Evolutionary conservation across 176 grass and related monocot genomes (phyloP).

Genomic region (Triticum monococcum): DNA sequence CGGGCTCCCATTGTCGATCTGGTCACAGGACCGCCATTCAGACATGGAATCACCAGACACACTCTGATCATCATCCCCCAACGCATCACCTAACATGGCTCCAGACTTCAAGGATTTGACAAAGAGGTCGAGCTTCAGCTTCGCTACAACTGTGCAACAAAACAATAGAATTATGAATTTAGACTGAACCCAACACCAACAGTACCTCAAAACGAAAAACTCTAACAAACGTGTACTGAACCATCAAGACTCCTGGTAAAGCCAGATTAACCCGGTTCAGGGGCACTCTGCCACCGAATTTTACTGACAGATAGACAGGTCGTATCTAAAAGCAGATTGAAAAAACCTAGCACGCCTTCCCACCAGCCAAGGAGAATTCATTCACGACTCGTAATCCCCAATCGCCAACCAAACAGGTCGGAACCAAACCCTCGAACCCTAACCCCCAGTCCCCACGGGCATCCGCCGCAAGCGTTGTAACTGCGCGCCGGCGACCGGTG

Average conservation of each 20-base stretch:
- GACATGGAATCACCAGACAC: slow-evolving; percentile 46
- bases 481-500: not conserved
- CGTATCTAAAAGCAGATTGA: slow-evolving; percentile 1
- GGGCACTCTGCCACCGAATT: not conserved
- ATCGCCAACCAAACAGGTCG: not conserved
- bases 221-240: slow-evolving; percentile 14
- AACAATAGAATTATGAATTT: slow-evolving; percentile 10
- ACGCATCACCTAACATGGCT: slow-evolving; percentile 39
- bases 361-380: not conserved
- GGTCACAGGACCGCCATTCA: slow-evolving; percentile 53
- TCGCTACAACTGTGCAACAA: slow-evolving; percentile 23
- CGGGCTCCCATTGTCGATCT: slow-evolving; percentile 67
- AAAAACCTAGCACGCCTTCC: not conserved
- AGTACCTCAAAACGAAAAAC: slow-evolving; percentile 8
- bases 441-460: slow-evolving; percentile 7
- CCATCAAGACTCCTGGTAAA: not conserved
- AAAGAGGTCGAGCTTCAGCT: not conserved
- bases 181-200: not conserved
- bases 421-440: slow-evolving; percentile 24
- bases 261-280: not conserved
- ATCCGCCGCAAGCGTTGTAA: slow-evolving; percentile 3
- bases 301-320: not conserved
- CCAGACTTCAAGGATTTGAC: slow-evolving; percentile 45
- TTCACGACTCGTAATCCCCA: not conserved
- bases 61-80: slow-evolving; percentile 25